A percentile compares a stretch with the other conserved stretches of the same genome.
phyloP scores from a whole-genome alignment of 768 basidiomycete species.

The Termitomyces sp. region DNA sequence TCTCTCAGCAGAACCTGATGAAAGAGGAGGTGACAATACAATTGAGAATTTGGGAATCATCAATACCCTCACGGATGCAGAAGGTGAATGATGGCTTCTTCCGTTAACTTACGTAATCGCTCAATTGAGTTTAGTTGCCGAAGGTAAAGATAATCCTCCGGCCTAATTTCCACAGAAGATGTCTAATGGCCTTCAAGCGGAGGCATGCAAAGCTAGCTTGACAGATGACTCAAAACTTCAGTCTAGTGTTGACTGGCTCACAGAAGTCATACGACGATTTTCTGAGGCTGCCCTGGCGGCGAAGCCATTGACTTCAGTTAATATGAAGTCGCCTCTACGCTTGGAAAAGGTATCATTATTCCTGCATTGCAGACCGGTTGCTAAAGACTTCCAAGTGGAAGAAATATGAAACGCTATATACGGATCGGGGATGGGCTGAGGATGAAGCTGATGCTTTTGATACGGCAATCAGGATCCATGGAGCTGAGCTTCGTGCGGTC shows the following conservation, averaged over 20 bases:
- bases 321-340: constrained; percentile 53
- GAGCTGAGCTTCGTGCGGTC: constrained; percentile 76
- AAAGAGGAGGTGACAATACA: constrained; percentile 62
- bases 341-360: constrained; percentile 52
- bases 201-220: constrained; percentile 55
- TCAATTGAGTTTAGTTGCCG: constrained; percentile 36
- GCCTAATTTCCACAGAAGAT: neutral
- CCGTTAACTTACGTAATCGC: constrained; percentile 16
- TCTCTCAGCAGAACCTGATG: constrained; percentile 47
- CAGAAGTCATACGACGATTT: constrained; percentile 66
- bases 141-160: constrained; percentile 36
- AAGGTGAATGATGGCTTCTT: constrained; percentile 46
- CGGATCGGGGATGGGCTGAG: constrained; percentile 65
- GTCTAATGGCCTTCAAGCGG: constrained; percentile 39
- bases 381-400: constrained; percentile 54
- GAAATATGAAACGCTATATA: constrained; percentile 55
- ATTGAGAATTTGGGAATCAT: constrained; percentile 67
- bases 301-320: constrained; percentile 54
- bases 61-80: constrained; percentile 56
- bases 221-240: constrained; percentile 47
- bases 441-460: constrained; percentile 74
- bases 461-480: constrained; percentile 64
- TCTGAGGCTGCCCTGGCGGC: constrained; percentile 62
- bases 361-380: neutral
- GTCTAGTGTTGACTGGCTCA: constrained; percentile 74